phyloP scores from a whole-genome alignment of 495 filamentous ascomycete genomes.

The Aspergillus heteromorphus region DNA sequence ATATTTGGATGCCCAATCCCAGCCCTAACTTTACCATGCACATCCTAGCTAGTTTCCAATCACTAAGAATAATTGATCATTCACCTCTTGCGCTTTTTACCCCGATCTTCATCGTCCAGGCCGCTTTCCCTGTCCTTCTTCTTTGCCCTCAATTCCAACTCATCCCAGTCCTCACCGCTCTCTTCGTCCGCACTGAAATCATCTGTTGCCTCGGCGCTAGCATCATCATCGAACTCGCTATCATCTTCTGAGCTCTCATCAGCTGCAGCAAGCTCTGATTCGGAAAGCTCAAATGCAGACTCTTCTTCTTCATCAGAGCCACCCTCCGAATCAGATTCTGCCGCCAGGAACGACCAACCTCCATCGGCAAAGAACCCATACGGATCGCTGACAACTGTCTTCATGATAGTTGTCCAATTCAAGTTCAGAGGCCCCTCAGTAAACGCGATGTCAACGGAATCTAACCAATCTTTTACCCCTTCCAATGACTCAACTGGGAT shows the following conservation, averaged over 20 bases:
- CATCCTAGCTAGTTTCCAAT: constrained; percentile 3
- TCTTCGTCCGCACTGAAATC: constrained; percentile 73
- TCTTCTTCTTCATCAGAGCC: constrained; percentile 79
- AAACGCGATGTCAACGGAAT: constrained; percentile 89
- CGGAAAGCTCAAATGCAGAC: constrained; percentile 82
- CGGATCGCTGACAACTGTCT: constrained; percentile 89
- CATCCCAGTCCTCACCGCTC: constrained; percentile 89
- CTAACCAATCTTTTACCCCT: constrained; percentile 95
- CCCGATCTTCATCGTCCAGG: constrained; percentile 63
- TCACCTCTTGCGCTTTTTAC: constrained; percentile 53
- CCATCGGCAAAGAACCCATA: constrained; percentile 94
- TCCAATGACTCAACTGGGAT: constrained; percentile 95
- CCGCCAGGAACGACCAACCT: constrained; percentile 88
- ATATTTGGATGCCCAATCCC: too few relatives aligned
- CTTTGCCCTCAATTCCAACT: constrained; percentile 84
- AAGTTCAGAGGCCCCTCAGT: constrained; percentile 94
- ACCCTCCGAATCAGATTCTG: constrained; percentile 83
- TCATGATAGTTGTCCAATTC: constrained; percentile 99
- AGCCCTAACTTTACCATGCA: too few relatives aligned
- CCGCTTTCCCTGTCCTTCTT: constrained; percentile 75
- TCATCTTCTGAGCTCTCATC: constrained; percentile 83
- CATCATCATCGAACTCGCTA: constrained; percentile 88
- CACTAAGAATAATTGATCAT: not conserved
- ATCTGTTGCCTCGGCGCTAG: constrained; percentile 69
- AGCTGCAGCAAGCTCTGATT: constrained; percentile 71